These are phyloP conservation scores for Penicillium decumbens DNA, from an alignment of 2,329 filamentous ascomycete genomes.

Conservation along the genomic window DNA sequence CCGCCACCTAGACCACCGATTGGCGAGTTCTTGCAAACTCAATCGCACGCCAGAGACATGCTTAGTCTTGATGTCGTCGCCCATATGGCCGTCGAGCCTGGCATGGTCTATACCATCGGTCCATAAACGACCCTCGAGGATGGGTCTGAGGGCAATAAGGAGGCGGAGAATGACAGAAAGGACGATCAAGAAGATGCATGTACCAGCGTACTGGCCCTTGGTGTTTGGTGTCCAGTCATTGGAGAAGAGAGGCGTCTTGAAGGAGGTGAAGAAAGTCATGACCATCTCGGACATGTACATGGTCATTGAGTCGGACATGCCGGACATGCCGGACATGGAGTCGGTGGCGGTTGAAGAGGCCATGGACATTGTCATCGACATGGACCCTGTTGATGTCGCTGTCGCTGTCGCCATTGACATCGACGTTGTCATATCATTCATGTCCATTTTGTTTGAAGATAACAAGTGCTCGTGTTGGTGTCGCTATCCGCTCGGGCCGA, in stretches of 20 bases:
- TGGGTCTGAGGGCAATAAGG: conserved; percentile 62
- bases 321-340: conserved; percentile 7
- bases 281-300: conserved; percentile 23
- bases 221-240: conserved; percentile 64
- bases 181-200: conserved; percentile 80
- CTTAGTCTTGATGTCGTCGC: background rate
- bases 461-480: background rate
- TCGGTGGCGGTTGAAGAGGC: conserved; percentile 3
- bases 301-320: conserved; percentile 5
- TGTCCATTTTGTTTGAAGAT: conserved; percentile 13
- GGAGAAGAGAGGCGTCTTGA: conserved; percentile 60
- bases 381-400: conserved; percentile 9
- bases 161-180: conserved; percentile 65
- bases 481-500: background rate
- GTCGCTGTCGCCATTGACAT: conserved; percentile 4
- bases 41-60: conserved; percentile 6
- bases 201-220: conserved; percentile 71
- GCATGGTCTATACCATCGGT: conserved; percentile 15
- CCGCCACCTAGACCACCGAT: conserved; percentile 53
- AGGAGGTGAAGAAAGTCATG: conserved; percentile 49
- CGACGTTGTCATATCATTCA: conserved; percentile 11
- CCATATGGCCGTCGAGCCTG: conserved; percentile 2
- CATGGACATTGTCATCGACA: conserved; percentile 13
- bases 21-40: conserved; percentile 15
- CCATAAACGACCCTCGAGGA: conserved; percentile 41